A percentile compares a stretch with the other conserved stretches of the same genome.
Evolutionary conservation across 192 early-diverging fungal genomes (phyloP).

Genomic region (Entomortierella beljakovae): DNA sequence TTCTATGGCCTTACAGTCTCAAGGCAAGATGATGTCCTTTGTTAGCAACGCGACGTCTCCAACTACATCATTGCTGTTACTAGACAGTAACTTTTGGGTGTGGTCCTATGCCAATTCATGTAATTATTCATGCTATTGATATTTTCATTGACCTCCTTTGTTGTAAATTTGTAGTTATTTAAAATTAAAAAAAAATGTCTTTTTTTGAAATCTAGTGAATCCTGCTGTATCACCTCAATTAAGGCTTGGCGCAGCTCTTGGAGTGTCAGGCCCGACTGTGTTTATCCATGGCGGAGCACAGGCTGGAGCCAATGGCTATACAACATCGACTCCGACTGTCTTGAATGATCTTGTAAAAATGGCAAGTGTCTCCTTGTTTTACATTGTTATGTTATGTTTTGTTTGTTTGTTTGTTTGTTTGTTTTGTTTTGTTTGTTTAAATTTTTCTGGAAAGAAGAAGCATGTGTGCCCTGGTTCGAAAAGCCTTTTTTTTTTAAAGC

Average conservation of each 20-base stretch:
- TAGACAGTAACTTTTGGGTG: conserved; percentile 58
- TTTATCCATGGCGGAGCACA: conserved; percentile 40
- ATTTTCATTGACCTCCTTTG: not conserved
- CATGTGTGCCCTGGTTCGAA: too few species aligned
- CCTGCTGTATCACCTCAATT: conserved; percentile 38
- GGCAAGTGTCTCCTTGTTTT: conserved; percentile 22
- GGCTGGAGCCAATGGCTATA: conserved; percentile 23
- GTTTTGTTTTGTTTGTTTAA: not conserved
- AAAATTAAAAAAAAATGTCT: conserved; percentile 13
- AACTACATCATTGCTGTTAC: conserved; percentile 40
- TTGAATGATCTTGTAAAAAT: conserved; percentile 47
- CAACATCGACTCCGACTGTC: conserved; percentile 14
- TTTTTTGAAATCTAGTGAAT: conserved; percentile 19
- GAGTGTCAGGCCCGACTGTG: conserved; percentile 13
- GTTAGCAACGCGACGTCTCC: conserved; percentile 57
- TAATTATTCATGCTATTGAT: conserved; percentile 21
- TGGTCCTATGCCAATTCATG: conserved; percentile 60
- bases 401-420: not conserved
- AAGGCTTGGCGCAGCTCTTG: conserved; percentile 42
- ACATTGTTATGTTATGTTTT: not conserved
- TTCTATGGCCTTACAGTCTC: conserved; percentile 49
- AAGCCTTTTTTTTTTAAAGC: too few species aligned
- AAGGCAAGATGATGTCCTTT: conserved; percentile 57
- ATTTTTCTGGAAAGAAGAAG: too few species aligned
- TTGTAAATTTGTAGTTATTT: not conserved